Conservation (phyloP, 2,329 filamentous ascomycete species). For the Zarea fungicola region DNA sequence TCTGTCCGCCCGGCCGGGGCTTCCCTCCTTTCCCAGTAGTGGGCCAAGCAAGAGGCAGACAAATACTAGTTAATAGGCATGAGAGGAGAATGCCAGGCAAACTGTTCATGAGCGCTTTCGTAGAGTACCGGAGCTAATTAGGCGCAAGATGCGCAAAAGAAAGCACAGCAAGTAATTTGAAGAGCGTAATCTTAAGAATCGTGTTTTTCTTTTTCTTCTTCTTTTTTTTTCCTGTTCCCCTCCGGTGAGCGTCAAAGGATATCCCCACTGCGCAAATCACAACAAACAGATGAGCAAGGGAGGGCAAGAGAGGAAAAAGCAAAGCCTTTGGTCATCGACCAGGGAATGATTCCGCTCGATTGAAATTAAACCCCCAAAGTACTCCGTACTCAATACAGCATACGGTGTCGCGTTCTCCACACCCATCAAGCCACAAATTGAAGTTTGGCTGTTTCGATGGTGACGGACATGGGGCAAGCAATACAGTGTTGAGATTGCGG, state of each 20-base stretch:
- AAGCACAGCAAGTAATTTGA: background rate
- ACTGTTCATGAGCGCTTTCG: no score
- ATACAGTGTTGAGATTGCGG: constrained; percentile 9
- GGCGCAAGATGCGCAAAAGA: no score
- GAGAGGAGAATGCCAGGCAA: no score
- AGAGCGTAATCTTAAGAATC: constrained; percentile 1
- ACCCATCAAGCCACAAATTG: constrained; percentile 9
- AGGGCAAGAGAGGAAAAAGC: background rate
- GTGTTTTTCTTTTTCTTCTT: background rate
- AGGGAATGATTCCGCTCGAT: background rate
- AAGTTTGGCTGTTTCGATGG: constrained; percentile 7
- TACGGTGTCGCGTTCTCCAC: constrained; percentile 1
- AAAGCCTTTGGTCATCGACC: background rate
- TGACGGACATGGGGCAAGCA: background rate
- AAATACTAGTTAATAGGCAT: background rate
- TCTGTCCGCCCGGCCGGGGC: constrained; percentile 12
- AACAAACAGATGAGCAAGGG: background rate
- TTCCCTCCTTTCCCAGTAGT: constrained; percentile 8
- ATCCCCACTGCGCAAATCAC: background rate
- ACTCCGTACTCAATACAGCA: background rate
- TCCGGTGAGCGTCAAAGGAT: background rate
- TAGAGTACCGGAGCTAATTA: no score
- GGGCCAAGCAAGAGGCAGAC: background rate
- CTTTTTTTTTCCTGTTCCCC: no score
- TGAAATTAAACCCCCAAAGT: constrained; percentile 10